These are phyloP conservation scores for Suillus weaverae DNA, from an alignment of 768 basidiomycete genomes.

Conservation along the genomic window DNA sequence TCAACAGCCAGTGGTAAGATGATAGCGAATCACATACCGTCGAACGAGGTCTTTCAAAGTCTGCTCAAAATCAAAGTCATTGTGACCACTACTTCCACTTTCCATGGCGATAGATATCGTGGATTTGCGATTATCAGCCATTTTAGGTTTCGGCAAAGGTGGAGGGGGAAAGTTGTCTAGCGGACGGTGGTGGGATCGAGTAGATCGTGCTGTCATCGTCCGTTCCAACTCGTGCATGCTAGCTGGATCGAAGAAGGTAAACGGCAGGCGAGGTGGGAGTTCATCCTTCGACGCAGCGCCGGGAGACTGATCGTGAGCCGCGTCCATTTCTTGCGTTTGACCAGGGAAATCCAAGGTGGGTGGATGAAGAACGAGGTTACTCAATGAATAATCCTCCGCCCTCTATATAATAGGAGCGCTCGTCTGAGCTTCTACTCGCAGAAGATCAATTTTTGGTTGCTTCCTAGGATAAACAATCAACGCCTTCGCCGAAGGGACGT, in stretches of 20 bases:
- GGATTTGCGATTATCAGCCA: not conserved
- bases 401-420: not conserved
- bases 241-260: conserved; percentile 3
- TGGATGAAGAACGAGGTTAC: not conserved
- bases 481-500: not conserved
- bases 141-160: not conserved
- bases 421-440: not conserved
- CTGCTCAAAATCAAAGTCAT: conserved; percentile 35
- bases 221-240: conserved; percentile 1
- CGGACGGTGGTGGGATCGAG: not conserved
- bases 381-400: not conserved
- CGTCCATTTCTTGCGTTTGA: not conserved
- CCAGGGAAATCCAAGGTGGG: not conserved
- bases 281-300: not conserved
- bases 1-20: not conserved
- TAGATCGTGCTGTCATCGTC: not conserved
- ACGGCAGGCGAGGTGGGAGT: not conserved
- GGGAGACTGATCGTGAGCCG: not conserved
- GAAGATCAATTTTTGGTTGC: not conserved
- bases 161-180: not conserved
- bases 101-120: conserved; percentile 2
- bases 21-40: conserved; percentile 15
- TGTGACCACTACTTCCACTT: conserved; percentile 30
- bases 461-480: not conserved
- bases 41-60: conserved; percentile 25